Percentiles rank a stretch among this genome's conserved stretches.
phyloP scores from a whole-genome alignment of 352 stramenopile species.

The Lagenidium sp. region DNA sequence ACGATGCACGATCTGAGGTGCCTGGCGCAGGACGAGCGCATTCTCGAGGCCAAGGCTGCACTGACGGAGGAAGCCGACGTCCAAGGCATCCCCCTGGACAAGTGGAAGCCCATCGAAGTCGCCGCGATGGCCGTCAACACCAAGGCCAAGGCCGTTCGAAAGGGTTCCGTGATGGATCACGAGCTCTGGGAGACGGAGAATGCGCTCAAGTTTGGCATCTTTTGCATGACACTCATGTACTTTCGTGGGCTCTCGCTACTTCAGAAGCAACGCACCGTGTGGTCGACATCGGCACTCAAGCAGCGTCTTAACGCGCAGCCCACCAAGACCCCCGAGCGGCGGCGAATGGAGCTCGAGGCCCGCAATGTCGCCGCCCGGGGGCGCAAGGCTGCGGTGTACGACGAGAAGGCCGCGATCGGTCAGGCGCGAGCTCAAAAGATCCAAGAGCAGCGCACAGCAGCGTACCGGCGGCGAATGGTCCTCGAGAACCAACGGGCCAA shows the following conservation, averaged over 20 bases:
- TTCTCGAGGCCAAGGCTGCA: slow-evolving; percentile 24
- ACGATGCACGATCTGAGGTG: slow-evolving; percentile 59
- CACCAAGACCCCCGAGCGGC: slow-evolving; percentile 25
- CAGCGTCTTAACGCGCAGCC: slow-evolving; percentile 5
- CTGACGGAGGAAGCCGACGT: slow-evolving; percentile 24
- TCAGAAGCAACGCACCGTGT: slow-evolving; percentile 74
- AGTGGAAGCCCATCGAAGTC: slow-evolving; percentile 70
- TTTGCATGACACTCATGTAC: slow-evolving; percentile 96
- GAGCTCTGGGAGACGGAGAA: slow-evolving; percentile 82
- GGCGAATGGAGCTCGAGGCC: slow-evolving; percentile 42
- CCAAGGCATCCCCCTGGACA: slow-evolving; percentile 48
- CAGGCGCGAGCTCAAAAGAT: slow-evolving; percentile 55
- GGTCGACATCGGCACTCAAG: slow-evolving; percentile 39
- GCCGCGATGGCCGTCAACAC: slow-evolving; percentile 37
- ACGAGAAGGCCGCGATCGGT: slow-evolving; percentile 48
- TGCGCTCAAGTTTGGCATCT: slow-evolving; percentile 94
- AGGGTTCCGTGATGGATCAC: slow-evolving; percentile 54
- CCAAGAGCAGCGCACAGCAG: slow-evolving; percentile 47
- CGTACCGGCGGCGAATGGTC: slow-evolving; percentile 56
- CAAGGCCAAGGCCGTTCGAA: slow-evolving; percentile 55
- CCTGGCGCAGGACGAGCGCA: slow-evolving; percentile 38
- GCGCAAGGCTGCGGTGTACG: slow-evolving; percentile 27
- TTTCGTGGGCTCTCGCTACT: slow-evolving; percentile 89
- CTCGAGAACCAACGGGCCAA: slow-evolving; percentile 55
- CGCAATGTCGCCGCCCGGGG: slow-evolving; percentile 28